Conservation (phyloP, 495 filamentous ascomycete genomes). For the Cercophora sp. region DNA sequence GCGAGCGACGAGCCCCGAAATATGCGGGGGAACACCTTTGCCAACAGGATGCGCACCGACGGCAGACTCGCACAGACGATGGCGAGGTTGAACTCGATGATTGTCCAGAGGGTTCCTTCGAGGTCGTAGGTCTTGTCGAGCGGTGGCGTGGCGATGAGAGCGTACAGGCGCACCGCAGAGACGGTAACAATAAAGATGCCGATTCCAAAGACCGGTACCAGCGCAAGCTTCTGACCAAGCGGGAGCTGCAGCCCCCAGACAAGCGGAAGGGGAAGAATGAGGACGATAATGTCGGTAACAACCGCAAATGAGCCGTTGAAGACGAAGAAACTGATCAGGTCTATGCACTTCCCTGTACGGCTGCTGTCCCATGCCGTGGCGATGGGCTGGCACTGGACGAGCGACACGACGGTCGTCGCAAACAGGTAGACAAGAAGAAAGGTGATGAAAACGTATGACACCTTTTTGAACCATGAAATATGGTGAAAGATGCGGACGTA, state of each 20-base stretch:
- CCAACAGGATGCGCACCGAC: slow-evolving; percentile 21
- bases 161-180: slow-evolving; percentile 21
- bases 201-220: slow-evolving; percentile 27
- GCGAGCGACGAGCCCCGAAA: slow-evolving; percentile 2
- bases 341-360: slow-evolving; percentile 20
- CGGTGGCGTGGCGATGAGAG: slow-evolving; percentile 2
- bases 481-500: slow-evolving; percentile 31
- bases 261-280: slow-evolving; percentile 20
- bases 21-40: slow-evolving; percentile 14
- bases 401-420: slow-evolving; percentile 17
- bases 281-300: slow-evolving; percentile 24
- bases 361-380: slow-evolving; percentile 19
- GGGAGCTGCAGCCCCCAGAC: slow-evolving; percentile 25
- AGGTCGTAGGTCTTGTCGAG: slow-evolving; percentile 16
- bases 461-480: slow-evolving; percentile 16
- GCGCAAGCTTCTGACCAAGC: slow-evolving; percentile 19
- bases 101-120: slow-evolving; percentile 20
- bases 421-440: slow-evolving; percentile 23
- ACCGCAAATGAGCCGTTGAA: slow-evolving; percentile 25
- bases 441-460: slow-evolving; percentile 16
- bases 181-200: slow-evolving; percentile 24
- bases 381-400: slow-evolving; percentile 27
- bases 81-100: slow-evolving; percentile 28
- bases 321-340: slow-evolving; percentile 27
- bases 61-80: slow-evolving; percentile 30